Evolutionary conservation across 2,329 filamentous ascomycete genomes (phyloP).

Genomic region (Neurospora crassa): DNA sequence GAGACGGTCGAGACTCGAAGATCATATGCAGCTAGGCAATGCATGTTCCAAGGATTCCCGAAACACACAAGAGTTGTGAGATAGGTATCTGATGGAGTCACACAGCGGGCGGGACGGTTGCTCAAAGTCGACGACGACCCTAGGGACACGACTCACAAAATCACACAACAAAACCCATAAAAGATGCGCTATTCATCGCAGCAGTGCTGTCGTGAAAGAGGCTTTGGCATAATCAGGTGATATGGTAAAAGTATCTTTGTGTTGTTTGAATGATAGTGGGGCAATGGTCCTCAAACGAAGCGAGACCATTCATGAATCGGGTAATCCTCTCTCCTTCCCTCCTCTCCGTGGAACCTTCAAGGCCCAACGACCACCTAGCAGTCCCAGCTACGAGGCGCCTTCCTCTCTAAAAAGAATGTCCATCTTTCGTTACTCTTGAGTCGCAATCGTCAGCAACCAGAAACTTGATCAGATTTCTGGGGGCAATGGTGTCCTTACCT

Average conservation of each 20-base stretch:
- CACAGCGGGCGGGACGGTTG: background rate
- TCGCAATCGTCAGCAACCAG: background rate
- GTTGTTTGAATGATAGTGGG: background rate
- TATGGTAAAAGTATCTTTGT: background rate
- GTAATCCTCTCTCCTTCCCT: background rate
- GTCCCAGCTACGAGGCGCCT: background rate
- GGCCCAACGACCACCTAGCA: background rate
- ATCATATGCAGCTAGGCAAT: background rate
- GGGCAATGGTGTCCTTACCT: background rate
- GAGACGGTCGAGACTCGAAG: background rate
- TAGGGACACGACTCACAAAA: background rate
- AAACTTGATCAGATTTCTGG: too few species aligned
- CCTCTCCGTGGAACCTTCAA: background rate
- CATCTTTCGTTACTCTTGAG: background rate
- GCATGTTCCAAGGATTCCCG: background rate
- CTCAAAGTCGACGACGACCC: background rate
- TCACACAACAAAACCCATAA: background rate
- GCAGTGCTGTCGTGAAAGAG: background rate
- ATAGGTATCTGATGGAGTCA: background rate
- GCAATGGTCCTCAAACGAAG: background rate
- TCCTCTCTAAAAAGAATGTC: background rate
- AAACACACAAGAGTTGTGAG: background rate
- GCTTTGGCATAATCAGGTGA: background rate
- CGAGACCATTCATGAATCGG: background rate
- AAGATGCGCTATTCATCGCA: background rate